Percentiles rank a stretch among this genome's conserved stretches.
Evolutionary conservation across 176 grass and related monocot species (phyloP).

Genomic region (Musa schizocarpa): DNA sequence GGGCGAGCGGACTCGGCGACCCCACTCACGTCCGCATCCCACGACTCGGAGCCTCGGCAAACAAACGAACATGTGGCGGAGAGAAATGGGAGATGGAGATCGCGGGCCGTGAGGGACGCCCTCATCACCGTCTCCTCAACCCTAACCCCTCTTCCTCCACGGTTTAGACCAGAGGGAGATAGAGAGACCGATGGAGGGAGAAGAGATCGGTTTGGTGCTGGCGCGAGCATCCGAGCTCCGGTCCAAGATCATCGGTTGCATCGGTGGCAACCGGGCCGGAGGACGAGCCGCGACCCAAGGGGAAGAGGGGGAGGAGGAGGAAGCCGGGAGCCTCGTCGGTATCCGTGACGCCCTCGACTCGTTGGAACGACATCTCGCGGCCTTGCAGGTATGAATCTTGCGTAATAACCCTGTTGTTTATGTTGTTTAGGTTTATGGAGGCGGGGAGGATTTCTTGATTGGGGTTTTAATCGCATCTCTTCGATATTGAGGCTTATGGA

Average conservation of each 20-base stretch:
- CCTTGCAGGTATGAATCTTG: conserved; percentile 48
- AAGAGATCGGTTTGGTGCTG: conserved; percentile 77
- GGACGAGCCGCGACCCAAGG: not conserved
- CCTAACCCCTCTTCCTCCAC: not conserved
- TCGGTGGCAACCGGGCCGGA: conserved; percentile 9
- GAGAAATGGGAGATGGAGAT: not conserved
- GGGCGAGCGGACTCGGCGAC: too few species aligned
- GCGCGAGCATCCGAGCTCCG: conserved; percentile 65
- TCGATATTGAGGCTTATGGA: too few species aligned
- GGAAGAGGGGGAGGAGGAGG: conserved; percentile 21
- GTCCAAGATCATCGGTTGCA: conserved; percentile 54
- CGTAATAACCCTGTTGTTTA: not conserved
- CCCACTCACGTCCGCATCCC: too few species aligned
- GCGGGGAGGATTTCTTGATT: not conserved
- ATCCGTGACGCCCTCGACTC: conserved; percentile 67
- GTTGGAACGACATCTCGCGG: conserved; percentile 66
- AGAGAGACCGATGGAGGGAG: conserved; percentile 48
- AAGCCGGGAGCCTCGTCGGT: conserved; percentile 34
- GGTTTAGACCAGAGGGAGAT: not conserved
- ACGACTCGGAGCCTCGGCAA: not conserved
- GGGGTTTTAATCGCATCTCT: too few species aligned
- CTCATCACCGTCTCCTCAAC: not conserved
- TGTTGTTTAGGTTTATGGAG: not conserved
- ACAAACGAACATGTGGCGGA: not conserved
- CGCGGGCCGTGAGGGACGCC: too few species aligned